Evolutionary conservation across 2,329 filamentous ascomycete genomes (phyloP), one percentile per base, ranked within the genome.

Genomic region (Epicoccum nigrum): DNA sequence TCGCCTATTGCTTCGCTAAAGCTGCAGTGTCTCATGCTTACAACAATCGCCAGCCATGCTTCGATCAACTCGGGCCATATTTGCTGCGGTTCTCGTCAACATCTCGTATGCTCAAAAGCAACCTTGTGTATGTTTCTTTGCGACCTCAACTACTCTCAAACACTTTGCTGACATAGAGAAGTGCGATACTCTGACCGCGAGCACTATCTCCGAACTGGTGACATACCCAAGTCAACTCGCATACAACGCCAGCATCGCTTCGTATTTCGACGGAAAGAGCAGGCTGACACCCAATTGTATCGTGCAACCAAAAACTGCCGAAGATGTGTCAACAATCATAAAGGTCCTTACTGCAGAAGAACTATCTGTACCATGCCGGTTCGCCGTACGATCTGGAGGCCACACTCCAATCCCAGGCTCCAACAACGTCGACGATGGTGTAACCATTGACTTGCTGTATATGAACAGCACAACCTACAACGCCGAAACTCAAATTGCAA

Each of bases 211-310:
- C 8, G 20, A 40, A 5, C 49, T 32, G 12, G 48, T 60, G 11
- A 39, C 45, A 4, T 51, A 45, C 12, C 51, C 58, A 23, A 32
- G 32, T 11, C 46, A 60, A 38, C 30, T 1, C 30, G 42, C 45
- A 27, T 59, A 61, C 51, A 21, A 51, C 9, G 38, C 45, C 6
- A 55, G 48, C 31, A 33, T 57, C 19, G 48, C 30, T 21, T 59
- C 54, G 4, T 62, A 62, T 34, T 59, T 53, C n/a, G 52, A 56
- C 19, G 52, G 47, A 2, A 60, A 55, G 12, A 47, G 49, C 23
- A 53, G 48, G 25, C 30, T 62, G 35, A 25, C 41, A 17, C 63
- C 63, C 2, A 50, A 37, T 16, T 65, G 63, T 30, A 58, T 64
- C 23, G 48, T 61, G 9, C 60, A 61, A 49, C 61, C 62, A 17